Base-by-base conservation (phyloP, 73 alveolate species). In the Tetrahymena thermophila region DNA sequence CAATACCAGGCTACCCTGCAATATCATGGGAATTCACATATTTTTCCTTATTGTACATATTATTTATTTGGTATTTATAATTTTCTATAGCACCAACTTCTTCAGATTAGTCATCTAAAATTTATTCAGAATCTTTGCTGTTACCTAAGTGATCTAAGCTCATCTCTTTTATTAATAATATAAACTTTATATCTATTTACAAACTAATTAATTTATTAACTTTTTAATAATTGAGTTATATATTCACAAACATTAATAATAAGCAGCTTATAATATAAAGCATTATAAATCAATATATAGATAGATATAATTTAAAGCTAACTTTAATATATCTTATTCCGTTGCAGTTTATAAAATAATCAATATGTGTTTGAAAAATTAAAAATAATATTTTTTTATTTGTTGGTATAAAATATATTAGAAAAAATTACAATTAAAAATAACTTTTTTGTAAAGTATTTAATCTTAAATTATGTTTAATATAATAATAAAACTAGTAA, bases 1-100 rank as follows among this genome's bases (percentile, higher is more conserved):
- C 97, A 35, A 95, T 85, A 1, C 97, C 97, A 35, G 93, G 93
- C 93, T 95, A 93, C 10, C 97, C 97, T 85, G 97, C 97, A 95
- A 95, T 95, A 35, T 95, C 97, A 85, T 95, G 97, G 10, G 95
- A 93, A 89, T 95, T 95, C 34, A 95, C 94, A 35, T 85, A 95
- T 85, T 95, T 95, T 93, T 95, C 97, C 37, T 95, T 95, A 50
- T 95, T 94, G 94, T 95, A 95, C 97, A 95, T 95, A 38, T 95
- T 95, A 40, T 93, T 89, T 17, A 95, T 85, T 93, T 95, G 43
- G 38, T 95, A 89, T 35, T 95, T 94, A 85, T 95, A 95, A 35
- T 55, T 85, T 19, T 71, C 94, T 34, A 42, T 40, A 23, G 44
- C 83, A 23, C 94, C 94, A 43, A 85, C 95, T n/a, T 85, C 84